Base-by-base conservation (phyloP, 371 early-diverging fungal species). In the Mortierella sp. region DNA sequence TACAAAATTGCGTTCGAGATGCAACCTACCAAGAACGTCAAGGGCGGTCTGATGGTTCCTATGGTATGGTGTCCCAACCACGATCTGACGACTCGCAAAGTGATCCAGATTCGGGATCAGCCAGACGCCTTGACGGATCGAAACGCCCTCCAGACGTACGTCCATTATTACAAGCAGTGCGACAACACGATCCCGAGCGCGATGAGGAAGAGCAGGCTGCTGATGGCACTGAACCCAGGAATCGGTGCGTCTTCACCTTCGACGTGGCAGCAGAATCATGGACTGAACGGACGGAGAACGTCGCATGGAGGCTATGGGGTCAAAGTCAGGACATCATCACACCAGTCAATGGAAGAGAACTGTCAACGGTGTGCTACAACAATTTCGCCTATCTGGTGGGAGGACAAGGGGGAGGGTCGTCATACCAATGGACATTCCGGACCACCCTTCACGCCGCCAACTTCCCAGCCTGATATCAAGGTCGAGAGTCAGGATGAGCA, bases 41-140 rank as follows among this genome's bases (percentile, higher is more conserved):
- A 87, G 42, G 87, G 89, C 21, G 91, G 92, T 2, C 54, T 90
- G 28, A 90, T 93, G 91, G 78, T 91, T 1, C 91, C 94, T 14
- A 88, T 88, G 78, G 83, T 92, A 7, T 91, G 87, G 84, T 93
- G 94, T 52, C 89, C 90, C 14, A 83, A 89, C 11, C 92, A 92
- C 80, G 88, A 87, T 44, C 45, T 89, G 34, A 38, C 72, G 2
- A 52, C 80, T 4, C 84, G 80, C 31, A 88, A 88, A 65, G 70
- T 84, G 48, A 84, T 88, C 26, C 84, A 81, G 26, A 88, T 84
- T 45, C 70, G 84, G 21, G 84, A 81, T 47, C 81, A 84, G 72
- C 84, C 84, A 5, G 84, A 84, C 24, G 88, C 84, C 0, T 26
- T 73, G 52, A 81, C 84, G 24, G 82, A 83, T 26, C 79, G 73